A percentile compares a stretch with the other conserved stretches of the same genome.
phyloP scores from a whole-genome alignment of 805 yeast species.

The Peterozyma toletana region DNA sequence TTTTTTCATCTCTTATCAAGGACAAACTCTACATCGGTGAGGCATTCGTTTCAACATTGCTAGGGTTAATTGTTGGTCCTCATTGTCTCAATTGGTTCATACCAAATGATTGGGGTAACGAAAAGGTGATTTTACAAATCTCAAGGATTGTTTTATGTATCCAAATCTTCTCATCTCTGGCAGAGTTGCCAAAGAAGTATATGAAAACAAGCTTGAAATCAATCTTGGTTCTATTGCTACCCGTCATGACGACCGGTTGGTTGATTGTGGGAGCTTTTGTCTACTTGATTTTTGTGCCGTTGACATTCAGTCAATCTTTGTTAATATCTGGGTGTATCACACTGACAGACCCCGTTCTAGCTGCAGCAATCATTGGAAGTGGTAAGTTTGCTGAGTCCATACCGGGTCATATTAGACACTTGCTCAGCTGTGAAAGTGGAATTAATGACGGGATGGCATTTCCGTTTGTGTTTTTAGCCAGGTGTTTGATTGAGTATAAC shows the following conservation, averaged over 20 bases:
- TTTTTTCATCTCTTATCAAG: constrained; percentile 74
- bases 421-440: constrained; percentile 80
- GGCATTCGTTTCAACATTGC: constrained; percentile 80
- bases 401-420: constrained; percentile 85
- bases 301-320: constrained; percentile 65
- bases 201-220: constrained; percentile 81
- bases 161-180: constrained; percentile 92
- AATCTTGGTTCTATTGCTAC: constrained; percentile 65
- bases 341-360: constrained; percentile 92
- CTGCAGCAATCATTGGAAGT: constrained; percentile 93
- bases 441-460: constrained; percentile 96
- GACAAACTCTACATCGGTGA: constrained; percentile 85
- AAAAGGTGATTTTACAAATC: constrained; percentile 72
- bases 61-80: constrained; percentile 86
- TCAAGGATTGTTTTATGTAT: constrained; percentile 77
- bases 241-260: constrained; percentile 93
- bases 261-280: constrained; percentile 70
- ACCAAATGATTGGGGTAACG: constrained; percentile 65
- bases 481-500: constrained; percentile 58
- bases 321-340: constrained; percentile 83
- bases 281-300: constrained; percentile 58
- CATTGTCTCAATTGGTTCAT: constrained; percentile 77
- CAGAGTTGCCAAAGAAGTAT: constrained; percentile 84
- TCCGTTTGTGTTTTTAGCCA: constrained; percentile 73
- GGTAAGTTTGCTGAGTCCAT: constrained; percentile 88